These are phyloP conservation scores for Fusarium lateritium DNA, from an alignment of 2,329 filamentous ascomycete genomes.

Conservation along the genomic window DNA sequence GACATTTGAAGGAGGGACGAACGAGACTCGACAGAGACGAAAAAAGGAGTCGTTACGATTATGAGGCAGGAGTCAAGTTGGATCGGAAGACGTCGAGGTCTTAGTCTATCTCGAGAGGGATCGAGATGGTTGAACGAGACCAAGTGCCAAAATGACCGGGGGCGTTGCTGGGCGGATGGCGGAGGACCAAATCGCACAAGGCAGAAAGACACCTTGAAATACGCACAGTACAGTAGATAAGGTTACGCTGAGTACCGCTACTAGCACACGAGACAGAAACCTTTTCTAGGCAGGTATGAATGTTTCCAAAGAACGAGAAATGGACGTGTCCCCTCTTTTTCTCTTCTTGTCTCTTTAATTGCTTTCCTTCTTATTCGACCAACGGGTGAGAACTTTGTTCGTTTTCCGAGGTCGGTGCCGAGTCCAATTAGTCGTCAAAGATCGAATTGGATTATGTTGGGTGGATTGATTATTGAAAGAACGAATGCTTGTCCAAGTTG, in stretches of 20 bases:
- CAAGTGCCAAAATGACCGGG: conserved; percentile 43
- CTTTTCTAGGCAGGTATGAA: conserved; percentile 1
- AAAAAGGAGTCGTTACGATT: conserved; percentile 40
- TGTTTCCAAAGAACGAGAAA: conserved; percentile 32
- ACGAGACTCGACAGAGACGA: conserved; percentile 43
- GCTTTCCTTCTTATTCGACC: conserved; percentile 16
- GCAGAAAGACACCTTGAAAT: conserved; percentile 30
- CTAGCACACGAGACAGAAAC: conserved; percentile 37
- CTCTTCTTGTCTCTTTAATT: conserved; percentile 17
- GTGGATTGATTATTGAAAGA: conserved; percentile 4
- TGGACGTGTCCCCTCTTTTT: conserved; percentile 31
- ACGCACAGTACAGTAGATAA: conserved; percentile 42
- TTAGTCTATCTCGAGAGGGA: conserved; percentile 37
- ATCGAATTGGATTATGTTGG: conserved; percentile 1
- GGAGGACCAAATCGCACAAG: conserved; percentile 41
- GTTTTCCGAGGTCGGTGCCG: conserved; percentile 11
- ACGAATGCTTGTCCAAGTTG: conserved; percentile 39
- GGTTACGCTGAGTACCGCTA: conserved; percentile 36
- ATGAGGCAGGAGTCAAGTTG: conserved; percentile 16
- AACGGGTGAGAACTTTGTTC: conserved; percentile 13
- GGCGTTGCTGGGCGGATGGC: conserved; percentile 49
- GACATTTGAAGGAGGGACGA: conserved; percentile 51
- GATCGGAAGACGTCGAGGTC: conserved; percentile 35
- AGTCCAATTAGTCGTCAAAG: conserved; percentile 19
- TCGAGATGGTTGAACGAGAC: conserved; percentile 40